These are phyloP conservation scores for Cydonia oblonga DNA, from an alignment of 331 rosid genomes.

Conservation along the genomic window DNA sequence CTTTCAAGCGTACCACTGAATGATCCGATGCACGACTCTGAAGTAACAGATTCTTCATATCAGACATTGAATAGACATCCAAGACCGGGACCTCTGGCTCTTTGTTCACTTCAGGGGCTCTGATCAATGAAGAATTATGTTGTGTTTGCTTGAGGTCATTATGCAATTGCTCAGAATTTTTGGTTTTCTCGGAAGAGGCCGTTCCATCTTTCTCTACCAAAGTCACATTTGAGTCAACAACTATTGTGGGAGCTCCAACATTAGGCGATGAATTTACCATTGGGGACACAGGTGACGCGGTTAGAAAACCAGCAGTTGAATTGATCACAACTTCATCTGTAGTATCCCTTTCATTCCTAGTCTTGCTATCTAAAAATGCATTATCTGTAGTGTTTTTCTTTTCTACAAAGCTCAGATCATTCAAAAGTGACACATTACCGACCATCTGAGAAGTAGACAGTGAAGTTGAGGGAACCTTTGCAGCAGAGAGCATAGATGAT, in stretches of 20 bases:
- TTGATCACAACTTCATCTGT: conserved; percentile 9
- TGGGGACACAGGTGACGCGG: conserved; percentile 18
- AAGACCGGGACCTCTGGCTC: conserved; percentile 29
- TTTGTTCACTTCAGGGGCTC: conserved; percentile 22
- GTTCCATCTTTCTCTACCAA: conserved; percentile 13
- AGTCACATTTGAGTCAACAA: conserved; percentile 18
- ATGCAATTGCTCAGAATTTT: conserved; percentile 24
- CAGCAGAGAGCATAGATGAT: conserved; percentile 34
- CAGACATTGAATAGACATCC: conserved; percentile 48
- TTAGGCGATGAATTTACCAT: conserved; percentile 15
- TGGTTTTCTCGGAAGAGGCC: conserved; percentile 6
- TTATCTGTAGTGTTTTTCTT: conserved; percentile 13
- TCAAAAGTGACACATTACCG: conserved; percentile 9
- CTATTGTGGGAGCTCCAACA: conserved; percentile 13
- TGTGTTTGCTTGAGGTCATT: background rate
- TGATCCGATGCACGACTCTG: conserved; percentile 30
- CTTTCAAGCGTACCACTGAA: conserved; percentile 29
- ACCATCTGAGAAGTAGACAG: conserved; percentile 12
- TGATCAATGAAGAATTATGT: conserved; percentile 10
- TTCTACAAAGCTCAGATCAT: conserved; percentile 19
- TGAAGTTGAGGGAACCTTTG: conserved; percentile 20
- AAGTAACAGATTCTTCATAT: conserved; percentile 54
- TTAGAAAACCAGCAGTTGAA: conserved; percentile 15
- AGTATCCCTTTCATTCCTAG: conserved; percentile 10
- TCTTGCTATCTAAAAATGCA: conserved; percentile 11